phyloP scores from a whole-genome alignment of 1,284 basidiomycete species.

The Ceratobasidium theobromae region DNA sequence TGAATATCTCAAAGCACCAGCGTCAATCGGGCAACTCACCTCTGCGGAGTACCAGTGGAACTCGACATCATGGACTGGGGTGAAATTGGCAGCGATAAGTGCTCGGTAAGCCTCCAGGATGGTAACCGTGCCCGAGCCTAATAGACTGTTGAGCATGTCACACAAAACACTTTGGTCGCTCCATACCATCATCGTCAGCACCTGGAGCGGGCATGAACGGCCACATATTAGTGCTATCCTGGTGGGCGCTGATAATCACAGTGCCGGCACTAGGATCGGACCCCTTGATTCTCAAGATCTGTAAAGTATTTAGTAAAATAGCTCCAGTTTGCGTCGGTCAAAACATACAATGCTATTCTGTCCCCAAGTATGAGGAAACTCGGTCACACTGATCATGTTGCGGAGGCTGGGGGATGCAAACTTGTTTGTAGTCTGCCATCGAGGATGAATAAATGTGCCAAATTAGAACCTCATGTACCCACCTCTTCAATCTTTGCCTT shows the following conservation, averaged over 20 bases:
- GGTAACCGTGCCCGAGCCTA: conserved; percentile 80
- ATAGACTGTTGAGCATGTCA: not conserved
- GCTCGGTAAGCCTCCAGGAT: conserved; percentile 88
- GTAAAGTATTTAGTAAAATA: conserved; percentile 34
- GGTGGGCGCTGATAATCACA: conserved; percentile 81
- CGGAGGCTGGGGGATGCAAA: conserved; percentile 59
- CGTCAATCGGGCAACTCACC: conserved; percentile 15
- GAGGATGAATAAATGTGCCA: conserved; percentile 32
- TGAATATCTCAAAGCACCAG: not conserved
- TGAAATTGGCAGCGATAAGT: conserved; percentile 76
- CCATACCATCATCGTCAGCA: conserved; percentile 80
- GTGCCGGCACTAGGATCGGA: conserved; percentile 59
- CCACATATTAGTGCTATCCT: conserved; percentile 87
- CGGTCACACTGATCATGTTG: conserved; percentile 63
- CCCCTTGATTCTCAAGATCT: conserved; percentile 74
- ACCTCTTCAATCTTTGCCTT: conserved; percentile 70
- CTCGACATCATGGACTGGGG: conserved; percentile 77
- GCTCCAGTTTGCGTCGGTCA: conserved; percentile 43
- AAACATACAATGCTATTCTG: conserved; percentile 81
- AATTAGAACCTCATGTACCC: conserved; percentile 35
- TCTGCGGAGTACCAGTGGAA: conserved; percentile 98
- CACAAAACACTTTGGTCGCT: not conserved
- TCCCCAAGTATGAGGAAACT: conserved; percentile 89
- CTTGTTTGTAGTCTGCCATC: conserved; percentile 61
- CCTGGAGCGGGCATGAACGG: conserved; percentile 88